These are phyloP conservation scores for Monosporascus cannonballus DNA, from an alignment of 2,329 filamentous ascomycete genomes.

Conservation along the genomic window DNA sequence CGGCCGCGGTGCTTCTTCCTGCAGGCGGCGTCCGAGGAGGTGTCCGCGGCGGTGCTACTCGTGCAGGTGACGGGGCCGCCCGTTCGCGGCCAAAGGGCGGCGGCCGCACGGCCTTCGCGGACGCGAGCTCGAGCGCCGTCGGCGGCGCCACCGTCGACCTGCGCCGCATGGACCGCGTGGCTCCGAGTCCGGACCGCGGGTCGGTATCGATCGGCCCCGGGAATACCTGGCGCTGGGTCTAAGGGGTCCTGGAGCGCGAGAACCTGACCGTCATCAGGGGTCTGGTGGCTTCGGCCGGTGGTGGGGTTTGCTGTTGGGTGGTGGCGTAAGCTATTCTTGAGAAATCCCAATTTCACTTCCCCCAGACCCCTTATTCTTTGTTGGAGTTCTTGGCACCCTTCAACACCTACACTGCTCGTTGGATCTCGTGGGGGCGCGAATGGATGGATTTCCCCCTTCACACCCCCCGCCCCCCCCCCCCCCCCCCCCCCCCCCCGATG, in stretches of 20 bases:
- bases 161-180: constrained; percentile 15
- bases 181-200: constrained; percentile 15
- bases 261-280: constrained; percentile 30
- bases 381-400: too few species aligned
- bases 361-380: too few species aligned
- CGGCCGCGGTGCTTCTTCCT: too few species aligned
- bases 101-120: background rate
- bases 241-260: constrained; percentile 25
- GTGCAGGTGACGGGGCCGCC: too few species aligned
- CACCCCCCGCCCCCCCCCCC: too few species aligned
- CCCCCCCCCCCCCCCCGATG: too few species aligned
- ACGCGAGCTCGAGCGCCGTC: constrained; percentile 19
- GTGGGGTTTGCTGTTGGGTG: constrained; percentile 33
- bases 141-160: constrained; percentile 24
- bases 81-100: too few species aligned
- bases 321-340: background rate
- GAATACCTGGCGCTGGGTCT: constrained; percentile 33
- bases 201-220: constrained; percentile 28
- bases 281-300: constrained; percentile 30
- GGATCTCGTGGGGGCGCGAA: too few species aligned
- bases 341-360: background rate
- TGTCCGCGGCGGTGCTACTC: too few species aligned
- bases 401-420: background rate
- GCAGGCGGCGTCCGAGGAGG: too few species aligned
- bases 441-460: too few species aligned